Evolutionary conservation across 2,329 filamentous ascomycete species (phyloP).

Genomic region (Fusarium praegraminearum): DNA sequence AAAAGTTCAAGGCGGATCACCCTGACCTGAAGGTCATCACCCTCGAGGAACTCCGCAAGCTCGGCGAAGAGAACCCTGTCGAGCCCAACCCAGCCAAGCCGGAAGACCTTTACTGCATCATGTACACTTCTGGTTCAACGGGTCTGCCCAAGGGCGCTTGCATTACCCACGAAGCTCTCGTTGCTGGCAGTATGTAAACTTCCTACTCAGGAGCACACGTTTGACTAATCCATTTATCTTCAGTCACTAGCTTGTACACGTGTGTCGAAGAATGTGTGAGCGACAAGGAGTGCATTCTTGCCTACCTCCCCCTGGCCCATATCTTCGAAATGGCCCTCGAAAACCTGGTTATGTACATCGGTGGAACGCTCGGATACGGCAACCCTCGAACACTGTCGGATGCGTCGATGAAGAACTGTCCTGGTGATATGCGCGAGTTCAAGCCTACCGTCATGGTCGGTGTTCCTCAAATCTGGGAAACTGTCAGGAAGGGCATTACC

Average conservation of each 20-base stretch:
- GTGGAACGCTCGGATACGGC: conserved; percentile 92
- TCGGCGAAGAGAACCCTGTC: conserved; percentile 75
- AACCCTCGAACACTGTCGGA: conserved; percentile 91
- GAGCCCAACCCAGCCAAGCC: conserved; percentile 78
- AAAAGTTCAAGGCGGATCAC: conserved; percentile 68
- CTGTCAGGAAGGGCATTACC: conserved; percentile 93
- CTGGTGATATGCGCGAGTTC: conserved; percentile 93
- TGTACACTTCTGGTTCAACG: conserved; percentile 91
- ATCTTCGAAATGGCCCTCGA: conserved; percentile 98
- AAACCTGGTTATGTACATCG: conserved; percentile 89
- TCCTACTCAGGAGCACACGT: conserved; percentile 2
- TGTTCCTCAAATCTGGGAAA: conserved; percentile 97
- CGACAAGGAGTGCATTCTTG: conserved; percentile 82
- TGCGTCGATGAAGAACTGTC: conserved; percentile 85
- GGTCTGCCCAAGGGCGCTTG: conserved; percentile 90
- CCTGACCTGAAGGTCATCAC: conserved; percentile 66
- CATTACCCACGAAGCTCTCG: conserved; percentile 82
- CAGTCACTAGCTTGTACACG: conserved; percentile 81
- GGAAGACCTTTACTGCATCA: conserved; percentile 84
- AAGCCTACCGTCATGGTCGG: conserved; percentile 90
- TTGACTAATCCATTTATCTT: conserved; percentile 23
- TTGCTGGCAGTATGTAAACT: conserved; percentile 72
- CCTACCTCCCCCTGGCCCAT: conserved; percentile 93
- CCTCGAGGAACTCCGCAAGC: conserved; percentile 65
- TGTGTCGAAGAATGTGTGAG: conserved; percentile 84